phyloP scores from a whole-genome alignment of 257 asterid species.

The Eucommia ulmoides region DNA sequence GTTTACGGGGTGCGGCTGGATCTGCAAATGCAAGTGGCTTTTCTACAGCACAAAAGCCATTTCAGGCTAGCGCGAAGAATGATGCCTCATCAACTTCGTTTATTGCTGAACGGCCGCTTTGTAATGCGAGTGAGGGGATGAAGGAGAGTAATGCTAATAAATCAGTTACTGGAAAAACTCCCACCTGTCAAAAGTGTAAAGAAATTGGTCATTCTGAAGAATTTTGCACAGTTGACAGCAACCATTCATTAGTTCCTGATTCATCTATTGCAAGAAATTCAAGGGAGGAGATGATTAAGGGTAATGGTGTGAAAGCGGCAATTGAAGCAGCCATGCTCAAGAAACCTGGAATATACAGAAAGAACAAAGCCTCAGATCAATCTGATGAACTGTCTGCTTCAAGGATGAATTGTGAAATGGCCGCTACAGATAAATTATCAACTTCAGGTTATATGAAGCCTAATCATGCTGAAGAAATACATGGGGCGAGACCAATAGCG shows the following conservation, averaged over 20 bases:
- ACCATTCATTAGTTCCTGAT: background rate
- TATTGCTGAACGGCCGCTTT: background rate
- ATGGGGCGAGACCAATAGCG: constrained; percentile 10
- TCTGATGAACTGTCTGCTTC: constrained; percentile 32
- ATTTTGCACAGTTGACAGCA: background rate
- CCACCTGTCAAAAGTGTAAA: constrained; percentile 23
- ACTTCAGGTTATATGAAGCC: constrained; percentile 30
- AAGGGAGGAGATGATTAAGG: no score
- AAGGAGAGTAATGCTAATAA: background rate
- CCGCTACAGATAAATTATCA: constrained; percentile 24
- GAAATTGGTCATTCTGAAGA: constrained; percentile 6
- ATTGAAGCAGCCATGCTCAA: constrained; percentile 75
- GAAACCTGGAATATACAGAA: constrained; percentile 40
- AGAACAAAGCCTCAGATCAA: constrained; percentile 28
- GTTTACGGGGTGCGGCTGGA: constrained; percentile 16
- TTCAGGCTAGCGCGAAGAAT: constrained; percentile 31
- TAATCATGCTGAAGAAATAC: constrained; percentile 20
- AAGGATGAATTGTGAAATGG: constrained; percentile 25
- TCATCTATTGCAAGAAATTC: constrained; percentile 13
- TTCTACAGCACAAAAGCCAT: constrained; percentile 26
- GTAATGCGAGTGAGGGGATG: background rate
- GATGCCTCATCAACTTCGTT: constrained; percentile 3
- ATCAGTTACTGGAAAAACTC: constrained; percentile 6
- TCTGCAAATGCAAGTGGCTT: constrained; percentile 22
- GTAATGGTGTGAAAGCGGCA: constrained; percentile 65